Percentiles rank a stretch among this genome's conserved stretches.
phyloP scores from a whole-genome alignment of 768 basidiomycete species.

The Chalciporus chontae region DNA sequence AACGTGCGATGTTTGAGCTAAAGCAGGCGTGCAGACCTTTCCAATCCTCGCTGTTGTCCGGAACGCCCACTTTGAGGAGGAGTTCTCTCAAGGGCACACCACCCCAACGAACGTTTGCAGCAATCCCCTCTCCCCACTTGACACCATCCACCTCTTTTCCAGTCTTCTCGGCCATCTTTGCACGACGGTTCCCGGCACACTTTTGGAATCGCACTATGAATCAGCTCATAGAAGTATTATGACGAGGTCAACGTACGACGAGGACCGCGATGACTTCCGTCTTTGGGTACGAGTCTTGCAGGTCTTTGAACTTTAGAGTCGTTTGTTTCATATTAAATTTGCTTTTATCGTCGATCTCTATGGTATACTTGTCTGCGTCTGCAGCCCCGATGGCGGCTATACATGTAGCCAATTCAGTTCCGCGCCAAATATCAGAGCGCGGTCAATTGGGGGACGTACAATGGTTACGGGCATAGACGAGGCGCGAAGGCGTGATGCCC shows the following conservation, averaged over 20 bases:
- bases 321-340: slow-evolving; percentile 10
- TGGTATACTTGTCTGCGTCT: slow-evolving; percentile 17
- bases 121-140: slow-evolving; percentile 65
- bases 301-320: slow-evolving; percentile 21
- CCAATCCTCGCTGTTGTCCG: slow-evolving; percentile 16
- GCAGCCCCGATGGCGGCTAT: slow-evolving; percentile 28
- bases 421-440: not conserved
- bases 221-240: not conserved
- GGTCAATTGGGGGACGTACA: slow-evolving; percentile 40
- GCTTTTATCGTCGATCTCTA: slow-evolving; percentile 29
- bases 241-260: slow-evolving; percentile 39
- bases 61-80: slow-evolving; percentile 43
- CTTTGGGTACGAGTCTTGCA: slow-evolving; percentile 14
- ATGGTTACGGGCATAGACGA: slow-evolving; percentile 74
- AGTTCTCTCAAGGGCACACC: slow-evolving; percentile 58
- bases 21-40: slow-evolving; percentile 53
- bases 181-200: slow-evolving; percentile 69
- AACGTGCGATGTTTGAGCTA: slow-evolving; percentile 54
- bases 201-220: slow-evolving; percentile 2
- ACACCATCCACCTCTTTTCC: slow-evolving; percentile 49
- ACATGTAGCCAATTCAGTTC: slow-evolving; percentile 3
- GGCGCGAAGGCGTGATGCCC: slow-evolving; percentile 54
- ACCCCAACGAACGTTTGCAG: slow-evolving; percentile 65
- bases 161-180: slow-evolving; percentile 58
- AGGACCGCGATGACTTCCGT: slow-evolving; percentile 48